Evolutionary conservation across 106 monocot species (phyloP).

Genomic region (Phalaenopsis aphrodite): DNA sequence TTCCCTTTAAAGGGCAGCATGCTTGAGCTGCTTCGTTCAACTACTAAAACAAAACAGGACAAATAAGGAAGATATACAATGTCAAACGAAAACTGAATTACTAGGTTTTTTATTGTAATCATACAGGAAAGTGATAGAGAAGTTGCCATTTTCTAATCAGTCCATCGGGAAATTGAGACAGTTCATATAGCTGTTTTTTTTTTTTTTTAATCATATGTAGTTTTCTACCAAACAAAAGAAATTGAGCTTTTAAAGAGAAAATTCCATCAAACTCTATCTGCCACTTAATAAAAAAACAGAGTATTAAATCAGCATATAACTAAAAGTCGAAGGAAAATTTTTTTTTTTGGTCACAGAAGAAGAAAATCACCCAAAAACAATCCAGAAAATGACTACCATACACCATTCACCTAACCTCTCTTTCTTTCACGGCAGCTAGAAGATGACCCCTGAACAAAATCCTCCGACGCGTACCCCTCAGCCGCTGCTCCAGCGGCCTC

Average conservation of each 20-base stretch:
- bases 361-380: neutral
- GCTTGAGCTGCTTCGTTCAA: neutral
- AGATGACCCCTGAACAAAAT: conserved; percentile 60
- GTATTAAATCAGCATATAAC: neutral
- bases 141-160: neutral
- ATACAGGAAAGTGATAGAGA: neutral
- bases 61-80: neutral
- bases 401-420: conserved; percentile 41
- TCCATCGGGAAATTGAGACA: neutral
- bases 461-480: conserved; percentile 83
- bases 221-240: neutral
- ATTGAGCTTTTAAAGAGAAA: neutral
- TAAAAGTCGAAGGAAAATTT: neutral
- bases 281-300: neutral
- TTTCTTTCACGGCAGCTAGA: conserved; percentile 70
- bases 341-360: neutral
- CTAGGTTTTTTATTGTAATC: neutral
- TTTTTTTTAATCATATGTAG: neutral
- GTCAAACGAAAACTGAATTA: neutral
- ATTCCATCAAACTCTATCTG: neutral
- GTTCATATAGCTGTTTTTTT: neutral
- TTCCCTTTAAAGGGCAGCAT: neutral
- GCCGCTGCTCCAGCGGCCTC: conserved; percentile 21
- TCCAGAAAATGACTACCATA: neutral
- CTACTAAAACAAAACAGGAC: neutral